A percentile compares a stretch with the other conserved stretches of the same genome.
Conservation (phyloP, 345 rosid genomes). For the Crucihimalaya himalaica region DNA sequence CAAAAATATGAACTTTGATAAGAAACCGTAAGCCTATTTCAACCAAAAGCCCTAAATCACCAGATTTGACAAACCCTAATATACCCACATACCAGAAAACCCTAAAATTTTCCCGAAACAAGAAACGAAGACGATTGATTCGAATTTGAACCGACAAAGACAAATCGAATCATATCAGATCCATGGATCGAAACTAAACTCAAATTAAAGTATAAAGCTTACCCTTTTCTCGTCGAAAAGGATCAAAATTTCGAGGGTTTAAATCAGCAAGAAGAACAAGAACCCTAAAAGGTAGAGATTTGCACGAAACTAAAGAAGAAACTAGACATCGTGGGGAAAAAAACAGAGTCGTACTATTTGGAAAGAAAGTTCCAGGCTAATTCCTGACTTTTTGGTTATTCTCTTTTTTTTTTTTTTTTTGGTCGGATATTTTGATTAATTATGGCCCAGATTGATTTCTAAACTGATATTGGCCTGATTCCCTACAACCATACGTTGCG, state of each 20-base stretch:
- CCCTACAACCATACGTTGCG: neutral
- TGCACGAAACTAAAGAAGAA: conserved; percentile 24
- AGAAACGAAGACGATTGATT: conserved; percentile 9
- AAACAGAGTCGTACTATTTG: conserved; percentile 16
- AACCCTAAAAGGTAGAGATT: conserved; percentile 33
- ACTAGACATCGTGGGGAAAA: conserved; percentile 13
- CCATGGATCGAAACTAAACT: neutral
- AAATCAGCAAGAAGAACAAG: neutral
- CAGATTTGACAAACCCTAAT: neutral
- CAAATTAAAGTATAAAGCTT: neutral
- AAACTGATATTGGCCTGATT: neutral
- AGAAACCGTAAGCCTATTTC: neutral
- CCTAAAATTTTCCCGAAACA: neutral
- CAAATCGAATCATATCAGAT: neutral
- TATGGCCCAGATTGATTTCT: neutral
- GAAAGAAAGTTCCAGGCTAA: conserved; percentile 15
- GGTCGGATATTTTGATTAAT: neutral
- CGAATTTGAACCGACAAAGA: neutral
- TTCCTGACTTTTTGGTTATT: neutral
- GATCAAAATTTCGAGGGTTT: neutral
- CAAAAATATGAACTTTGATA: neutral
- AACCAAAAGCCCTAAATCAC: conserved; percentile 3
- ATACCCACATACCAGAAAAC: conserved; percentile 1
- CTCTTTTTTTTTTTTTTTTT: neutral
- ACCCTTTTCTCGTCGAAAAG: neutral